Evolutionary conservation across 2,329 filamentous ascomycete genomes (phyloP), one percentile per base, ranked within the genome.

Genomic region (Alternaria arborescens): DNA sequence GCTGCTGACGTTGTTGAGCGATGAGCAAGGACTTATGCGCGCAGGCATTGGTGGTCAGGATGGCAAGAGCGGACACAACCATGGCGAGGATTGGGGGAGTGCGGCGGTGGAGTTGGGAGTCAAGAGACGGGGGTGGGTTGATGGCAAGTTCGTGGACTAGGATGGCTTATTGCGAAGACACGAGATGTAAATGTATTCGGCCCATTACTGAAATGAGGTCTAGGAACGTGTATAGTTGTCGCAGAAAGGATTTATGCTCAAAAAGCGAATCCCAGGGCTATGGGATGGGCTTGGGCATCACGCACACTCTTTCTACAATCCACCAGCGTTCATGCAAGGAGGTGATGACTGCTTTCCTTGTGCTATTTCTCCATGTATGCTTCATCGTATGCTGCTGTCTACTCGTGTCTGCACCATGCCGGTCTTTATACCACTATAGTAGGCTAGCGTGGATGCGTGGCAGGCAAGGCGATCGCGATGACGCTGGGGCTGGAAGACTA

Each of bases 1-100:
- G 14, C 84, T 98, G 71, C 82, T 99, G 79, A 99, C 95, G 22
- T 89, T 98, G 52, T 82, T 99, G 71, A 91, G 81, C 56, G 94
- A 98, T 76, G 90, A 94, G 73, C 95, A 99, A 81, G 95, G 93
- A 12, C 83, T 91, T 79, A 89, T 91, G 56, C 87, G 95, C 66
- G 94, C 95, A 16, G 95, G 95, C 1, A 81, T 97, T 59, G 75
- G 77, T 55, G 79, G 77, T 1, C 72, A 77, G 61, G 70, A 76
- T 60, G 79, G 70, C 55, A 71, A 77, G 16, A 81, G 82, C 60
- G 82, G 88, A 69, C 95, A 98, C 78, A 98, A 98, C 81, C 94
- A 99, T 81, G 95, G 95, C 28, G 91, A 95, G 82, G 94, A 98
- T 79, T 99, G 95, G 95, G 95, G 95, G 4, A 85, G 88, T 70